Percentiles rank a stretch among this genome's conserved stretches.
phyloP scores from a whole-genome alignment of 768 basidiomycete species.

The Brasilioporus rufonigricans region DNA sequence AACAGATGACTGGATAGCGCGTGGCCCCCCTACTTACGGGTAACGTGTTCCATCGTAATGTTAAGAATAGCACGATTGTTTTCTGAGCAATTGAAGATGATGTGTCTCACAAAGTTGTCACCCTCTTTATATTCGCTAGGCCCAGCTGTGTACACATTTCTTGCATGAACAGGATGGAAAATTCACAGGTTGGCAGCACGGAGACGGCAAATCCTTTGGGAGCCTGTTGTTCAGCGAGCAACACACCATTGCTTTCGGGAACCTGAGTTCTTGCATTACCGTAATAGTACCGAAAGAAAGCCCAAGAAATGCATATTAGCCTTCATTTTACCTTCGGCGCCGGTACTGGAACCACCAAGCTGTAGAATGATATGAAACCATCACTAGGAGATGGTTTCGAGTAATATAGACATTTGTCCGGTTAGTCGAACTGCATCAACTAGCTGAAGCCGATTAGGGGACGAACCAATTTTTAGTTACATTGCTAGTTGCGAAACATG shows the following conservation, averaged over 20 bases:
- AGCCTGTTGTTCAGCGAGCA: not conserved
- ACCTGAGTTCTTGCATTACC: not conserved
- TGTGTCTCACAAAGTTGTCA: not conserved
- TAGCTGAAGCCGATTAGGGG: not conserved
- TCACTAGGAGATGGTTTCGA: not conserved
- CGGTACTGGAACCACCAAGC: conserved; percentile 22
- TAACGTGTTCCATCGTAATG: conserved; percentile 3
- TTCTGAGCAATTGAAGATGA: not conserved
- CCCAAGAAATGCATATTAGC: not conserved
- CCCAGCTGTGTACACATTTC: conserved; percentile 12
- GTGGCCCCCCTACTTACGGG: conserved; percentile 8
- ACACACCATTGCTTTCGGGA: not conserved
- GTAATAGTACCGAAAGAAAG: not conserved
- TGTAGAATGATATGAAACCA: conserved; percentile 11
- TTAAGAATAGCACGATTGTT: not conserved
- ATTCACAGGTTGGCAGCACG: conserved; percentile 25
- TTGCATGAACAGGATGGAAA: conserved; percentile 2
- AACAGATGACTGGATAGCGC: not conserved
- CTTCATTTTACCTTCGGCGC: conserved; percentile 4
- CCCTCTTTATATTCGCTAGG: conserved; percentile 16
- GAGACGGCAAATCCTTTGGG: conserved; percentile 2
- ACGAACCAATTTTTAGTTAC: not conserved
- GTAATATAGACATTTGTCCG: not conserved
- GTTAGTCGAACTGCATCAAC: not conserved
- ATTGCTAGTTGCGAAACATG: not conserved